Base-by-base conservation (phyloP, 495 filamentous ascomycete species). In the Pseudevernia furfuracea region DNA sequence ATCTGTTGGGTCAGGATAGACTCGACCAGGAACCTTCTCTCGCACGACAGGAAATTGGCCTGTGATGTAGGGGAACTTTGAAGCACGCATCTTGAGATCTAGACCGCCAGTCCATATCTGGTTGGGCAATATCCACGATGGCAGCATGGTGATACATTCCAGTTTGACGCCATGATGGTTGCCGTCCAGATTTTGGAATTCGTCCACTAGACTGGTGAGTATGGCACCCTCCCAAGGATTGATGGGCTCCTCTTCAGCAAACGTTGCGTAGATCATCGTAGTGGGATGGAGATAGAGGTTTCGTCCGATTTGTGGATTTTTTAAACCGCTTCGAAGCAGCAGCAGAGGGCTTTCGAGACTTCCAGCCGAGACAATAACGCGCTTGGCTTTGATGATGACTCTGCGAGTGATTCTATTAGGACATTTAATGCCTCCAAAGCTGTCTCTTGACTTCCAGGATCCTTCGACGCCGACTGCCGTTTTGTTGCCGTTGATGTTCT, bases 241-340 rank as follows among this genome's bases (percentile, higher is more conserved):
- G 17, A 84, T 74, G 32, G 86, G 84, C 34, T 63, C 52, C 21
- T 61, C 41, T 41, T 91, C 77, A 9, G 87, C 80, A 68, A 85
- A 92, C 17, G 85, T 75, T 19, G 81, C 90, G 4, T 75, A 78
- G 28, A 86, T 69, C 8, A 86, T 68, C 49, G 80, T 78, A 8
- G 86, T 86, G 72, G 92, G 92, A 67, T 97, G 92, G 9, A 93
- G 71, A 68, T 95, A 76, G 7, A 97, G 85, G 69, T 96, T 88
- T 23, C 81, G 84, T n/a, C 92, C 92, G 66, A 97, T 89, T 55
- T 96, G 87, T 6, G 77, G 78, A 65, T 96, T 96, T 76, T 87
- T 81, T 32, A 81, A 68, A 30, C 91, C 89, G 63, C 89, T 92
- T 37, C 86, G 87, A 67, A 85, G 75, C 48, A 96, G 77, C 9